A percentile compares a stretch with the other conserved stretches of the same genome.
phyloP scores from a whole-genome alignment of 345 rosid genomes.

The Reutealis trisperma region DNA sequence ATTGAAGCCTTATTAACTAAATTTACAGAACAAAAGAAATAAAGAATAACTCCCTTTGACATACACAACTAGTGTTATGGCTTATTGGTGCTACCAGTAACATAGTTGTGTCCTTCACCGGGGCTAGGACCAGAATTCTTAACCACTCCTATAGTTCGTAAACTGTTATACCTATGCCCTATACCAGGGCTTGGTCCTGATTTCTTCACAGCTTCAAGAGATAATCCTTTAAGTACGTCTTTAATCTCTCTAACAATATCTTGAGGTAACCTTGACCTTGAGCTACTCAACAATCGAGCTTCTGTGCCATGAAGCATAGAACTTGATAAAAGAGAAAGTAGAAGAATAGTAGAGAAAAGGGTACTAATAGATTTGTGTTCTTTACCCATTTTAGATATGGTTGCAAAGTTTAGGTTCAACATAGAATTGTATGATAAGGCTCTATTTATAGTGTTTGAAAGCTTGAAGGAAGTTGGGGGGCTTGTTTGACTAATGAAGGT shows the following conservation, averaged over 20 bases:
- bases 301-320: slow-evolving; percentile 14
- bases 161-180: slow-evolving; percentile 24
- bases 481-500: slow-evolving; percentile 7
- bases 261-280: slow-evolving; percentile 9
- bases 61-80: not conserved
- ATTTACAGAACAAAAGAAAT: not conserved
- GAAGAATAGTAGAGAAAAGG: slow-evolving; percentile 18
- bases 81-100: slow-evolving; percentile 5
- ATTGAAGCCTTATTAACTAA: too few species aligned
- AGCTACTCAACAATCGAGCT: slow-evolving; percentile 25
- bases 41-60: not conserved
- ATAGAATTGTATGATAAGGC: not conserved
- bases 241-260: slow-evolving; percentile 4
- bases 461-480: not conserved
- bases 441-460: slow-evolving; percentile 27
- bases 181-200: slow-evolving; percentile 51
- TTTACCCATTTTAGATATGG: slow-evolving; percentile 19
- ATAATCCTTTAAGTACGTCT: slow-evolving; percentile 3
- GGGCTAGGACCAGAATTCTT: slow-evolving; percentile 49
- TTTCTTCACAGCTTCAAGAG: slow-evolving; percentile 12
- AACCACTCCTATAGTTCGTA: not conserved
- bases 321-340: slow-evolving; percentile 21
- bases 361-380: not conserved
- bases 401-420: not conserved
- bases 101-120: slow-evolving; percentile 37